Evolutionary conservation across 2,329 filamentous ascomycete species (phyloP).

Genomic region (Colletotrichum chlorophyti): DNA sequence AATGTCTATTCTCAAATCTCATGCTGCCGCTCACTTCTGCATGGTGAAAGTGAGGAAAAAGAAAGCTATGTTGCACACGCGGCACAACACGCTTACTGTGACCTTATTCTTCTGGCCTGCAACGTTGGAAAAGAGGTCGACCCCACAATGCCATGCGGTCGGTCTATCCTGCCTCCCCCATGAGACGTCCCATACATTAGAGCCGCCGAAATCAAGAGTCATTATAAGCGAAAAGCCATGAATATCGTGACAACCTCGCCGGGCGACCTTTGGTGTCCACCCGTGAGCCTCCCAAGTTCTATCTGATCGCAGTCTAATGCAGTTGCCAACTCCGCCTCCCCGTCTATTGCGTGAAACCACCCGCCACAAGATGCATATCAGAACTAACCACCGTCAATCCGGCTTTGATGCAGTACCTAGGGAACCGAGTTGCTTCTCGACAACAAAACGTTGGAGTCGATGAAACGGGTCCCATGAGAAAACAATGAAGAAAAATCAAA

Average conservation of each 20-base stretch:
- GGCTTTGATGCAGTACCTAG: conserved; percentile 31
- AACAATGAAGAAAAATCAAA: conserved; percentile 19
- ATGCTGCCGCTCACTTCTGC: neutral
- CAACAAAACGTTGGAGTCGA: conserved; percentile 28
- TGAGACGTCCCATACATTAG: too few species aligned
- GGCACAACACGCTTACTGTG: too few species aligned
- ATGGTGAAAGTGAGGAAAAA: too few species aligned
- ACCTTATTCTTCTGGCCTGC: too few species aligned
- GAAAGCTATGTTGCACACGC: too few species aligned
- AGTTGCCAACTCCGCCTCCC: conserved; percentile 37
- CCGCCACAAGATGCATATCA: conserved; percentile 32
- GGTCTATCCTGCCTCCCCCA: too few species aligned
- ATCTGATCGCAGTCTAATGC: conserved; percentile 39
- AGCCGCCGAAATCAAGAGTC: conserved; percentile 28
- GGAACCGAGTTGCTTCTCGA: conserved; percentile 29
- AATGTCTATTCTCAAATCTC: conserved; percentile 19
- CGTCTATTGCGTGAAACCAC: conserved; percentile 33
- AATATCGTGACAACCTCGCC: conserved; percentile 32
- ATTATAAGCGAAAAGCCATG: conserved; percentile 30
- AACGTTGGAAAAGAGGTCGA: too few species aligned
- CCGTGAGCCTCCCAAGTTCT: conserved; percentile 32
- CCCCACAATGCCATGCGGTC: too few species aligned
- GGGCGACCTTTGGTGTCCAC: conserved; percentile 25
- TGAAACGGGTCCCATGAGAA: conserved; percentile 24
- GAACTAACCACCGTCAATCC: conserved; percentile 30